Evolutionary conservation across 2,329 filamentous ascomycete species (phyloP), one percentile per base, ranked within the genome.

Genomic region (Trichoderma lentiforme): DNA sequence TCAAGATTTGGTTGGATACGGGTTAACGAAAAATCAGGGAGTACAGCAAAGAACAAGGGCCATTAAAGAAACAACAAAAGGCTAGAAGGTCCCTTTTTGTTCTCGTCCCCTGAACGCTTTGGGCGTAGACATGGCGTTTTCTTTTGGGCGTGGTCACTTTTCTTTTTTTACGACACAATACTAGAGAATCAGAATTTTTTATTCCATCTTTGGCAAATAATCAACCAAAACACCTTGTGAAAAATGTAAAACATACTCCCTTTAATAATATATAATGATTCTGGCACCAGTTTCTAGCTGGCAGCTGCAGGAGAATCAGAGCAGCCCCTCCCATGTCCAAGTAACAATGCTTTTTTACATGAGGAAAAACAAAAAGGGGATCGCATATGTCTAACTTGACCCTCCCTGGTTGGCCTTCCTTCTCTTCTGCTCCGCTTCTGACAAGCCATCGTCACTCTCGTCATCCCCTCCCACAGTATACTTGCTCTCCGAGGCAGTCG

Each of bases 391-490:
- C 64, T 69, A 70, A 15, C 39, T 71, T 14, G 58, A 58, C 4
- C 26, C 57, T 30, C 30, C 18, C 11, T 57, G 32, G 34, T 36
- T 47, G 36, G 56, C 24, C 56, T 63, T 73, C 53, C 47, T 56
- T 9, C 36, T 71, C 63, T 67, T 71, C 14, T 78, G 77, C 68
- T 80, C 79, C 11, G 82, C 80, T 28, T 86, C 86, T 11, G 58
- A 72, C 74, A 34, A 73, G 67, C 58, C 79, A 61, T 87, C 87
- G 68, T 89, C 87, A 75, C 87, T 89, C 66, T 84, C 87, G 21
- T 83, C 87, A n/a, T 84, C 87, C 21, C 83, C 87, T 21, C 87
- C 89, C 9, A 90, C 81, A 71, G 85, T 86, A 77, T 91, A 91
- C 74, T 84, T 84, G 71, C 85, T 83, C 57, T 83, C 79, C 57